Evolutionary conservation across 2,329 filamentous ascomycete species (phyloP).

Genomic region (Bipolaris victoriae): DNA sequence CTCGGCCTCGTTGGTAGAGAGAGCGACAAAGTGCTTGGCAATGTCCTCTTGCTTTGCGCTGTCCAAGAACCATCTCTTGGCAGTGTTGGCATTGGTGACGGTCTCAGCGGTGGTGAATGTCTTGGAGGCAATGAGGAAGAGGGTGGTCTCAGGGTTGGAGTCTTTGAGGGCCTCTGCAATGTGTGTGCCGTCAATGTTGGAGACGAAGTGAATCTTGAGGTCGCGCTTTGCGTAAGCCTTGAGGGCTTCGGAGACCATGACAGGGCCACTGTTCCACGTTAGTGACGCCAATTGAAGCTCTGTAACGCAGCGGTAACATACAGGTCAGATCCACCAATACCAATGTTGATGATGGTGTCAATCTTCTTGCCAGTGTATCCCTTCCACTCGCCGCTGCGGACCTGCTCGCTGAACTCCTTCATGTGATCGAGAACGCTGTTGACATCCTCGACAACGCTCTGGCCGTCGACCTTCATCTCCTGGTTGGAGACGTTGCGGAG

Average conservation of each 20-base stretch:
- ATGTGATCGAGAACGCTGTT: constrained; percentile 93
- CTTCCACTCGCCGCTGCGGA: constrained; percentile 95
- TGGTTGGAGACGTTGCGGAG: constrained; percentile 88
- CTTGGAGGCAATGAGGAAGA: constrained; percentile 98
- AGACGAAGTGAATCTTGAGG: constrained; percentile 95
- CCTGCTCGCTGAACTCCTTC: constrained; percentile 96
- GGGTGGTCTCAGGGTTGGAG: constrained; percentile 95
- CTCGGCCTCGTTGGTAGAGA: constrained; percentile 93
- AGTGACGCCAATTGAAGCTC: constrained; percentile 19
- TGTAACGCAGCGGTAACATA: constrained; percentile 59
- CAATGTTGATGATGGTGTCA: constrained; percentile 94
- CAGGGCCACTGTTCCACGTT: constrained; percentile 70
- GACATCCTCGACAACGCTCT: constrained; percentile 94
- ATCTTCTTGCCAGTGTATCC: constrained; percentile 97
- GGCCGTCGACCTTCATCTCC: constrained; percentile 81
- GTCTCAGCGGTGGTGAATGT: constrained; percentile 99
- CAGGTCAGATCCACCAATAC: constrained; percentile 98
- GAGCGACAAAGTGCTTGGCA: constrained; percentile 97
- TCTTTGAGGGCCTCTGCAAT: constrained; percentile 88
- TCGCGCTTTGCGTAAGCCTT: constrained; percentile 89
- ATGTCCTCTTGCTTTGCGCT: constrained; percentile 79
- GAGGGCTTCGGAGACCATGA: constrained; percentile 98
- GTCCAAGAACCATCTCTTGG: constrained; percentile 96
- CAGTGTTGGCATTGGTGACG: constrained; percentile 93
- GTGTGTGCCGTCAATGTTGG: constrained; percentile 99